phyloP scores from a whole-genome alignment of 2,329 filamentous ascomycete species.

The Byssoonygena ceratinophila region DNA sequence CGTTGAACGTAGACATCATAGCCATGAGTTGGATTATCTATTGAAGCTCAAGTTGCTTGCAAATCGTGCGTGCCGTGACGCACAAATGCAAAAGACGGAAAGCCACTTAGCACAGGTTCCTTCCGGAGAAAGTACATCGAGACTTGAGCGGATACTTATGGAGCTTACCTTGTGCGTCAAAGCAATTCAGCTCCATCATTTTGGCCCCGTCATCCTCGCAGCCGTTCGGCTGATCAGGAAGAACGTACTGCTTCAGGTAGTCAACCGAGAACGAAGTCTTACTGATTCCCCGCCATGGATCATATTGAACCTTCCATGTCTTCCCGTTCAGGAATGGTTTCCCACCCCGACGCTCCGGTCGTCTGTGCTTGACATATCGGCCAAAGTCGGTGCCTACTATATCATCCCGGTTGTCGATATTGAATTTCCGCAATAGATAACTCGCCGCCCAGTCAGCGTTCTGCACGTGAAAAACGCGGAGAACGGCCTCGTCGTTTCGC shows the following conservation, averaged over 20 bases:
- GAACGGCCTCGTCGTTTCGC: conserved; percentile 20
- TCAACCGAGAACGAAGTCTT: conserved; percentile 43
- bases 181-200: conserved; percentile 44
- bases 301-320: conserved; percentile 41
- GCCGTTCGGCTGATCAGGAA: conserved; percentile 11
- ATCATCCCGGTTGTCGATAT: conserved; percentile 40
- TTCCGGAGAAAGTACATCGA: neutral
- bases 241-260: conserved; percentile 40
- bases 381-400: conserved; percentile 42
- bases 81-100: neutral
- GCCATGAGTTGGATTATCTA: conserved; percentile 36
- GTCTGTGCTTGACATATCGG: conserved; percentile 40
- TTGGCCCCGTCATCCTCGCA: conserved; percentile 26
- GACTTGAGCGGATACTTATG: neutral
- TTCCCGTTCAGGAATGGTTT: conserved; percentile 44
- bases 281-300: conserved; percentile 43
- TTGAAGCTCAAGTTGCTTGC: neutral
- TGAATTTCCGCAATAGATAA: conserved; percentile 44
- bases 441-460: conserved; percentile 43
- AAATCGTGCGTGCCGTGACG: neutral
- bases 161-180: conserved; percentile 30
- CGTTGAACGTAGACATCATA: conserved; percentile 44
- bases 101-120: conserved; percentile 9
- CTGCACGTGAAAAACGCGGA: conserved; percentile 41
- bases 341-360: conserved; percentile 39